Evolutionary conservation across 1,284 basidiomycete species (phyloP).

Genomic region (Rhodotorula sp.): DNA sequence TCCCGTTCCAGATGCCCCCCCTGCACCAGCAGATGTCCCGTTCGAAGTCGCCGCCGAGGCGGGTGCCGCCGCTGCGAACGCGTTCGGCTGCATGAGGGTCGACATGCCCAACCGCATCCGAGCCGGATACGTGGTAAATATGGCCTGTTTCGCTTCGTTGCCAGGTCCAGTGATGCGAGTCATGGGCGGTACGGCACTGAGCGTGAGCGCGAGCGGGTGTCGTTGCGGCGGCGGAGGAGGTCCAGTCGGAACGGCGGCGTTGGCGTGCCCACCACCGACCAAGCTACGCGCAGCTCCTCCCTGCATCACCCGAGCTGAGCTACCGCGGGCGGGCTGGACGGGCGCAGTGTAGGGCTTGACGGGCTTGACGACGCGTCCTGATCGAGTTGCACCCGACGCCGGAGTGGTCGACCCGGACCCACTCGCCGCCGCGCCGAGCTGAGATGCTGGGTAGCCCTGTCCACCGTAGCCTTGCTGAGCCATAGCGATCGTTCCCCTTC

Average conservation of each 20-base stretch:
- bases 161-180: constrained; percentile 29
- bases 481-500: background rate
- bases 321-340: constrained; percentile 8
- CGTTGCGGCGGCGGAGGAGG: constrained; percentile 15
- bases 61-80: constrained; percentile 11
- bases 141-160: constrained; percentile 59
- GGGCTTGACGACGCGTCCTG: constrained; percentile 31
- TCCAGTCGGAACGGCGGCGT: background rate
- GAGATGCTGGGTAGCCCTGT: background rate
- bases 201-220: constrained; percentile 14
- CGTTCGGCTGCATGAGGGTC: constrained; percentile 79
- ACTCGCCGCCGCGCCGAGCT: background rate
- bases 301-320: background rate
- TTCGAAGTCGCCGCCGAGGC: background rate
- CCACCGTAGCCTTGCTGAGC: constrained; percentile 1
- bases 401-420: constrained; percentile 19
- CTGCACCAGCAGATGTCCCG: background rate
- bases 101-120: constrained; percentile 89
- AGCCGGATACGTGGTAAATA: constrained; percentile 80
- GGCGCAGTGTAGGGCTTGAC: constrained; percentile 18
- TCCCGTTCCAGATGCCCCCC: background rate
- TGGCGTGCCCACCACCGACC: background rate
- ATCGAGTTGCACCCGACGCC: constrained; percentile 14
- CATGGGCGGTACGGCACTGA: constrained; percentile 30
- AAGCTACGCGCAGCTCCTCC: background rate